Percentiles rank a stretch among this genome's conserved stretches.
These are phyloP conservation scores for Erodium trifolium DNA, from an alignment of 441 rosid genomes.

Conservation along the genomic window DNA sequence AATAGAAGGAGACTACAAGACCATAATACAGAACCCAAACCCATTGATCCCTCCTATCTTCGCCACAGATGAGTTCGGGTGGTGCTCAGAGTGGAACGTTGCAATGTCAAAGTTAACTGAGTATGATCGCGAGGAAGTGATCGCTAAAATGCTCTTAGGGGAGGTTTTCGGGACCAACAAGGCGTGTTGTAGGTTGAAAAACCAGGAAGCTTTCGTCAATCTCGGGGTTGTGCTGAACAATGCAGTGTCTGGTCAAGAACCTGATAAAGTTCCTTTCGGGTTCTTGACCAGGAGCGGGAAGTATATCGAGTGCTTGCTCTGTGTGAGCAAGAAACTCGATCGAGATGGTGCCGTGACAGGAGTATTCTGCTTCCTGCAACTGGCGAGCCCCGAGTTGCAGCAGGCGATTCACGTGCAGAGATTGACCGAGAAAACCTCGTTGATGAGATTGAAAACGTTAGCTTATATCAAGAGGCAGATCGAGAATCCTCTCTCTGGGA, in stretches of 20 bases:
- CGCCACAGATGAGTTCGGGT: constrained; percentile 54
- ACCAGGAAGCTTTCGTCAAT: constrained; percentile 54
- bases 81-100: constrained; percentile 71
- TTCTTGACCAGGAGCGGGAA: constrained; percentile 52
- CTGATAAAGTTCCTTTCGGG: constrained; percentile 54
- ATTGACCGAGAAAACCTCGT: constrained; percentile 59
- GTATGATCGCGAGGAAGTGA: constrained; percentile 56
- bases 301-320: constrained; percentile 54
- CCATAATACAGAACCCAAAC: constrained; percentile 55
- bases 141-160: constrained; percentile 55
- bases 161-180: constrained; percentile 54
- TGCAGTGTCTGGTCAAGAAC: constrained; percentile 46
- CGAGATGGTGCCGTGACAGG: constrained; percentile 57
- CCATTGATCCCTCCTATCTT: constrained; percentile 79
- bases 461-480: constrained; percentile 55
- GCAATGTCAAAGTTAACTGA: constrained; percentile 80
- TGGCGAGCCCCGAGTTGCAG: constrained; percentile 69
- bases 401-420: constrained; percentile 63
- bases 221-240: constrained; percentile 49
- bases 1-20: constrained; percentile 60
- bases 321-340: constrained; percentile 50
- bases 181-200: constrained; percentile 55
- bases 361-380: constrained; percentile 58
- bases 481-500: constrained; percentile 46
- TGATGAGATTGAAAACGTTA: constrained; percentile 45